Conservation (phyloP, 345 rosid genomes). For the Populus nigra region DNA sequence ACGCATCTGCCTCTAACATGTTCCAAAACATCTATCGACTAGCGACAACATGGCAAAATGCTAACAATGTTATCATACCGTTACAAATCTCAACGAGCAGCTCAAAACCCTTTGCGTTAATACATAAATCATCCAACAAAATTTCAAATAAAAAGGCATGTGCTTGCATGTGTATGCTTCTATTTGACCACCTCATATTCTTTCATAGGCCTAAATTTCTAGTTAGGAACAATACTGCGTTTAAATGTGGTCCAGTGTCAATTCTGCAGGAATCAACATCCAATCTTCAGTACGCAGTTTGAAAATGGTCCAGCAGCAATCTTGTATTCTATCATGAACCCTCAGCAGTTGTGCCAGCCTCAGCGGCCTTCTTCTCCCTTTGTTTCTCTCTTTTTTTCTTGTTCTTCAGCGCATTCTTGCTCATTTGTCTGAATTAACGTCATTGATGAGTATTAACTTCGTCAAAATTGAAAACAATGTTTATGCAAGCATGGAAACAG, state of each 20-base stretch:
- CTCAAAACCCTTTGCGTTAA: background rate
- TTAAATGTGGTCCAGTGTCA: background rate
- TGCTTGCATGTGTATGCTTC: background rate
- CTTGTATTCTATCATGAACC: constrained; percentile 7
- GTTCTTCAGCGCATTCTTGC: constrained; percentile 85
- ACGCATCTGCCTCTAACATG: too few relatives aligned
- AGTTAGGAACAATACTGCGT: background rate
- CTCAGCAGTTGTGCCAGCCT: constrained; percentile 12
- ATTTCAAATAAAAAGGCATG: background rate
- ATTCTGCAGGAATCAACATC: background rate
- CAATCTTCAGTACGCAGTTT: background rate
- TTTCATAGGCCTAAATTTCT: background rate
- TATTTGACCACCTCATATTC: background rate
- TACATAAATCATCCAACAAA: background rate
- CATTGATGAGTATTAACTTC: background rate
- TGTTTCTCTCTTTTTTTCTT: constrained; percentile 89
- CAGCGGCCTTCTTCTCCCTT: constrained; percentile 62
- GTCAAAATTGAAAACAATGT: background rate
- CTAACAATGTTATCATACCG: background rate
- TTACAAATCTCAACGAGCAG: background rate
- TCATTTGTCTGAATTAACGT: constrained; percentile 51
- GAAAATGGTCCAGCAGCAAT: background rate
- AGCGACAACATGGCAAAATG: background rate
- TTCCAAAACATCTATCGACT: too few relatives aligned
- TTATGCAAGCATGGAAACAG: constrained; percentile 1